Percentiles rank a stretch among this genome's conserved stretches.
Conservation (phyloP, 2,329 filamentous ascomycete genomes). For the Fusarium luffae region DNA sequence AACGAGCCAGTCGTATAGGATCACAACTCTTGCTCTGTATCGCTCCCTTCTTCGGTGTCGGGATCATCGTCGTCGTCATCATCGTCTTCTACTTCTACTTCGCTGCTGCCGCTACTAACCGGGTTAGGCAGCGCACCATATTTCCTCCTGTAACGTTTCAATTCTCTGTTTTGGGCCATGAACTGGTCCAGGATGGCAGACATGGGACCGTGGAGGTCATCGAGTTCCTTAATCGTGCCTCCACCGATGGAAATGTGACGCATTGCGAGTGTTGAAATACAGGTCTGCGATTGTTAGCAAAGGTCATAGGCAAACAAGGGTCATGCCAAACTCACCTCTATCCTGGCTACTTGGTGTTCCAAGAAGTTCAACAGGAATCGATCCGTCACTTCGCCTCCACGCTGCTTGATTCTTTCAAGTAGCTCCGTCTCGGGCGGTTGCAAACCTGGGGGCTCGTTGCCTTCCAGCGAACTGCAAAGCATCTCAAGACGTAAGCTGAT, state of each 20-base stretch:
- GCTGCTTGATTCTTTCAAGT: conserved; percentile 72
- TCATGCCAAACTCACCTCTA: conserved; percentile 89
- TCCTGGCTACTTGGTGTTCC: conserved; percentile 93
- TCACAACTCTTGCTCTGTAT: conserved; percentile 46
- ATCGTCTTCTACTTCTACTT: conserved; percentile 30
- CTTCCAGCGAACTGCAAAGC: conserved; percentile 90
- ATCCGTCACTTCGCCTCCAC: conserved; percentile 89
- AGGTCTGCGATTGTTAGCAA: conserved; percentile 68
- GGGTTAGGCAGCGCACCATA: conserved; percentile 58
- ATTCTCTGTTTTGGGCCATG: conserved; percentile 69
- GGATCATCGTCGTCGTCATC: conserved; percentile 41
- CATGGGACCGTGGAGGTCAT: conserved; percentile 83
- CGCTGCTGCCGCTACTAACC: conserved; percentile 36
- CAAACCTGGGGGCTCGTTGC: conserved; percentile 69
- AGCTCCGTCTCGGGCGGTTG: conserved; percentile 86
- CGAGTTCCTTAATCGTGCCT: conserved; percentile 68
- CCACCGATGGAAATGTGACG: conserved; percentile 82
- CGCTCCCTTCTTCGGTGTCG: conserved; percentile 42
- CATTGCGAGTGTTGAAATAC: conserved; percentile 80
- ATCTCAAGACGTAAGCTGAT: conserved; percentile 91
- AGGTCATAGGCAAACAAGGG: conserved; percentile 41
- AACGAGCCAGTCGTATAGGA: conserved; percentile 5
- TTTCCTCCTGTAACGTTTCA: conserved; percentile 68
- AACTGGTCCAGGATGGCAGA: conserved; percentile 73
- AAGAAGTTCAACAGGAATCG: conserved; percentile 88